phyloP scores from a whole-genome alignment of 1,284 basidiomycete species.

The Fomitopsis betulina region DNA sequence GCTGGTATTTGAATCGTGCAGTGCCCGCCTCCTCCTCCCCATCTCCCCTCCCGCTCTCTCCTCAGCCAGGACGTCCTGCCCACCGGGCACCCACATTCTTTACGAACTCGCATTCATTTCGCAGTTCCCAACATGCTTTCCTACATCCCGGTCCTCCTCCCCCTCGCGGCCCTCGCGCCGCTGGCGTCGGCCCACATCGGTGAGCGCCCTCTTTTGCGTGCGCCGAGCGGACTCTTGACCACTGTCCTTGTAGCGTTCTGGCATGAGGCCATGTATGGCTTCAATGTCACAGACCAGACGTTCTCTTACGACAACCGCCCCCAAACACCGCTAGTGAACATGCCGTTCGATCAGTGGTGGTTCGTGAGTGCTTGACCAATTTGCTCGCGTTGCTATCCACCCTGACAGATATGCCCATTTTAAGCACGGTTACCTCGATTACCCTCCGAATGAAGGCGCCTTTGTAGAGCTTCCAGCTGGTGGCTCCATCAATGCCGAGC shows the following conservation, averaged over 20 bases:
- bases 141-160: constrained; percentile 15
- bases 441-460: constrained; percentile 51
- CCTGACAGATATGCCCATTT: neutral
- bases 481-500: constrained; percentile 40
- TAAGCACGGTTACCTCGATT: constrained; percentile 48
- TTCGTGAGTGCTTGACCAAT: constrained; percentile 33
- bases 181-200: constrained; percentile 21
- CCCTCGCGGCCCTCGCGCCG: constrained; percentile 20
- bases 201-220: constrained; percentile 5
- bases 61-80: constrained; percentile 9
- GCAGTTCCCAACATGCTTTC: constrained; percentile 20
- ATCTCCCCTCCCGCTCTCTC: neutral
- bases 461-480: constrained; percentile 58
- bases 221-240: neutral
- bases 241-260: constrained; percentile 24
- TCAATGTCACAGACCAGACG: constrained; percentile 49
- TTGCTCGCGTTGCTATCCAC: neutral
- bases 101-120: constrained; percentile 11
- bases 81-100: constrained; percentile 21
- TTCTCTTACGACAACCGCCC: constrained; percentile 53
- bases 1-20: constrained; percentile 2
- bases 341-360: constrained; percentile 66
- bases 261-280: constrained; percentile 40
- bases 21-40: neutral
- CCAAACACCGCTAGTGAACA: constrained; percentile 49